These are phyloP conservation scores for Tephrocybe sp. DNA, from an alignment of 768 basidiomycete species.

Conservation along the genomic window DNA sequence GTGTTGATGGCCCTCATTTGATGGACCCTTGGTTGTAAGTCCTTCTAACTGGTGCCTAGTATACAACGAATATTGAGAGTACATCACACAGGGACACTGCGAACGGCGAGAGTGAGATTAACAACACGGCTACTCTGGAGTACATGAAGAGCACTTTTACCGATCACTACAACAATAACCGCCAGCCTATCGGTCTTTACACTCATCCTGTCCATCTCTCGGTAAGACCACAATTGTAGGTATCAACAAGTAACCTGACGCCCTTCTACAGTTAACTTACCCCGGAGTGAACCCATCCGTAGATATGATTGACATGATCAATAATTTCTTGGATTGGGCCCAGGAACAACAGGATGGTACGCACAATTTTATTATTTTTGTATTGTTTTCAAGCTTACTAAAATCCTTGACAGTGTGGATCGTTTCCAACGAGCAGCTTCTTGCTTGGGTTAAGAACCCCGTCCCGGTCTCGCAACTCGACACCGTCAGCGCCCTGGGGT, in stretches of 20 bases:
- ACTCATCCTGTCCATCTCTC: constrained; percentile 81
- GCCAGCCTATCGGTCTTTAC: constrained; percentile 80
- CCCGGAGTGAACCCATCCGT: constrained; percentile 47
- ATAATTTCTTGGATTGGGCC: constrained; percentile 80
- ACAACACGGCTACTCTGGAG: constrained; percentile 62
- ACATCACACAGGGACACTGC: constrained; percentile 45
- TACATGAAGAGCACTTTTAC: constrained; percentile 79
- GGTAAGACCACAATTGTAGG: constrained; percentile 28
- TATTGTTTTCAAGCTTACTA: neutral
- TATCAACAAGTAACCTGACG: neutral
- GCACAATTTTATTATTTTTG: constrained; percentile 13
- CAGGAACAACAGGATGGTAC: constrained; percentile 65
- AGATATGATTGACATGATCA: constrained; percentile 73
- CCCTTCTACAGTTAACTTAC: constrained; percentile 42
- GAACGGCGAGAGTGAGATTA: constrained; percentile 47
- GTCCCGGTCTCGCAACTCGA: constrained; percentile 61
- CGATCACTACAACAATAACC: constrained; percentile 70
- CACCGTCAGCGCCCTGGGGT: constrained; percentile 54
- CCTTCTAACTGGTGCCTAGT: neutral
- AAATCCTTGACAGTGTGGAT: constrained; percentile 58
- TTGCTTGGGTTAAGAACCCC: constrained; percentile 75
- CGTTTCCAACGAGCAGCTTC: constrained; percentile 68
- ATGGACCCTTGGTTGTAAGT: constrained; percentile 86
- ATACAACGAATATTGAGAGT: neutral
- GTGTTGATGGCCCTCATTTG: constrained; percentile 58